phyloP scores from a whole-genome alignment of 1,284 basidiomycete species.

The Lignosus rhinocerotis region DNA sequence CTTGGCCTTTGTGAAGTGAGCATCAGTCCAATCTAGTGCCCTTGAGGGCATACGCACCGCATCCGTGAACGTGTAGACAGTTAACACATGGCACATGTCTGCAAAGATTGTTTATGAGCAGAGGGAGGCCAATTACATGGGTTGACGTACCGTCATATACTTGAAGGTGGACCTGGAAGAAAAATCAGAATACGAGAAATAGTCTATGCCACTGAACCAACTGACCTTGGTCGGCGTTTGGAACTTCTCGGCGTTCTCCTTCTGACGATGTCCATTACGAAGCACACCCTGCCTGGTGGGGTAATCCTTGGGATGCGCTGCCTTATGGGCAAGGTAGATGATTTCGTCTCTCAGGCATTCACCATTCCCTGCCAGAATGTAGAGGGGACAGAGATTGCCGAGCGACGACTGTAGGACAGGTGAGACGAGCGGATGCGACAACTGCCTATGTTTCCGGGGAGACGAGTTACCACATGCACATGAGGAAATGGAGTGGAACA shows the following conservation, averaged over 20 bases:
- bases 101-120: background rate
- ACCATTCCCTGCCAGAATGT: constrained; percentile 76
- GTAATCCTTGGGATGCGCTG: constrained; percentile 73
- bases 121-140: background rate
- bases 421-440: constrained; percentile 80
- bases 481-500: constrained; percentile 18
- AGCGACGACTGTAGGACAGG: constrained; percentile 78
- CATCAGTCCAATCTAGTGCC: background rate
- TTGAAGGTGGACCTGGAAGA: constrained; percentile 71
- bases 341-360: constrained; percentile 86
- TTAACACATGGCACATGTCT: constrained; percentile 71
- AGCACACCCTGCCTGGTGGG: constrained; percentile 64
- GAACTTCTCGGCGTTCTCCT: constrained; percentile 54
- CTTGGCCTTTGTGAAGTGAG: constrained; percentile 42
- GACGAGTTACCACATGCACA: background rate
- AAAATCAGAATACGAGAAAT: background rate
- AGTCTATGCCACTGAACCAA: background rate
- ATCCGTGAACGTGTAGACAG: constrained; percentile 70
- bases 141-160: constrained; percentile 50
- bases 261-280: constrained; percentile 46
- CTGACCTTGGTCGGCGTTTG: constrained; percentile 67
- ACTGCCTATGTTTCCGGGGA: constrained; percentile 48
- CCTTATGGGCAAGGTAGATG: constrained; percentile 81
- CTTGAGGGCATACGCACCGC: constrained; percentile 39
- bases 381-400: constrained; percentile 80